phyloP scores from a whole-genome alignment of 2,329 filamentous ascomycete species.

The Botrytis cinerea region DNA sequence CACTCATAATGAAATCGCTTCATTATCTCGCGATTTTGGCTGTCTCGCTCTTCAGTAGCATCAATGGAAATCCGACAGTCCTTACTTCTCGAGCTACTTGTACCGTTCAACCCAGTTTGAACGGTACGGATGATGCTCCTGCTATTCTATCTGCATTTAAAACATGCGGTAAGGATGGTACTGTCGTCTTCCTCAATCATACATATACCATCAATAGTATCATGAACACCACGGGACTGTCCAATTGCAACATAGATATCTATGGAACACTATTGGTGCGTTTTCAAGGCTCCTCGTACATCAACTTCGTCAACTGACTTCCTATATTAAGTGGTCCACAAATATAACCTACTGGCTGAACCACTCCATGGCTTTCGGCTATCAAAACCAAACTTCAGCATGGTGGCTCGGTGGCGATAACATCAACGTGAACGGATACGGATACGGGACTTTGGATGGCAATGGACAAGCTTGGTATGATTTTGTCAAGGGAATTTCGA shows the following conservation, averaged over 20 bases:
- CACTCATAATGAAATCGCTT: not conserved
- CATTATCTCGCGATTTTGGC: not conserved
- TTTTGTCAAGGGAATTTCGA: constrained; percentile 48
- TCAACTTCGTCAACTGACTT: constrained; percentile 42
- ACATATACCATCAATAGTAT: constrained; percentile 50
- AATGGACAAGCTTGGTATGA: constrained; percentile 64
- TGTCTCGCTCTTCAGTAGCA: not conserved
- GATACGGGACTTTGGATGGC: constrained; percentile 56
- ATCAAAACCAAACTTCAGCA: constrained; percentile 58
- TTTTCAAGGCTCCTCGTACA: constrained; percentile 36
- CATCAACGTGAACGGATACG: constrained; percentile 53
- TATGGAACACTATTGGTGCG: constrained; percentile 50
- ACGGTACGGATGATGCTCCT: constrained; percentile 37
- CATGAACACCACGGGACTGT: constrained; percentile 48
- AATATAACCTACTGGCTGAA: constrained; percentile 24
- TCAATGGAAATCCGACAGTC: not conserved
- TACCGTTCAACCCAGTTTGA: constrained; percentile 8
- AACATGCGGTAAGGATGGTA: constrained; percentile 45
- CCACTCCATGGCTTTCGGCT: constrained; percentile 44
- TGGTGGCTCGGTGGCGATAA: constrained; percentile 57
- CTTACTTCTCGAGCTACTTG: constrained; percentile 2
- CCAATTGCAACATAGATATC: constrained; percentile 50
- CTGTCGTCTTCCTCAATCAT: constrained; percentile 46
- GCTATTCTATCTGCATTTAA: constrained; percentile 47
- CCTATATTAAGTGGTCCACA: constrained; percentile 9